Percentiles rank a stretch among this genome's conserved stretches.
Conservation (phyloP, 2,329 filamentous ascomycete genomes). For the Nannizziopsis barbatae region DNA sequence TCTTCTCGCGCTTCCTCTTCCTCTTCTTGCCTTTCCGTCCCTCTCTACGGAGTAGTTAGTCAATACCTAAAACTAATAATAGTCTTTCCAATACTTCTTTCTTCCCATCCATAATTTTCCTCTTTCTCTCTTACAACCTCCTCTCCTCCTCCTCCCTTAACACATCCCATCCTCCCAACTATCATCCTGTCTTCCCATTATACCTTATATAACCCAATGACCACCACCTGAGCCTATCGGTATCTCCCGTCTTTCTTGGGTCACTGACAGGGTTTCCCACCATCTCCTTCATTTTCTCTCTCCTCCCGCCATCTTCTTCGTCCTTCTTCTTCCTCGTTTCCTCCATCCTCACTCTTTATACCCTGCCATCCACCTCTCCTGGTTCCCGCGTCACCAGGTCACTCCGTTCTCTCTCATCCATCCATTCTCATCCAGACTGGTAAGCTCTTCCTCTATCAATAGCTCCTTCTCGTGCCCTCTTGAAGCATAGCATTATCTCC, state of each 20-base stretch:
- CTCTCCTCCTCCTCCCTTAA: slow-evolving; percentile 12
- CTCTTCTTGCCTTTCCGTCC: too few species aligned
- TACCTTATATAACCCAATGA: background rate
- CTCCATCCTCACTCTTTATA: slow-evolving; percentile 12
- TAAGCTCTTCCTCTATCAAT: slow-evolving; percentile 11
- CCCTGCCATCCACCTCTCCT: slow-evolving; percentile 9
- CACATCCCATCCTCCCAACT: too few species aligned
- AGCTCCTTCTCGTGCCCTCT: slow-evolving; percentile 5
- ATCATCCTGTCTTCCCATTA: slow-evolving; percentile 10
- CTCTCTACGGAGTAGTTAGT: too few species aligned
- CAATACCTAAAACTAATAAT: too few species aligned
- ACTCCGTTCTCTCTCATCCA: slow-evolving; percentile 9
- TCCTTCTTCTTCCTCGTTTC: background rate
- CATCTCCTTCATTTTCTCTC: slow-evolving; percentile 15
- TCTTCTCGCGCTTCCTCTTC: slow-evolving; percentile 11
- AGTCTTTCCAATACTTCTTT: slow-evolving; percentile 10
- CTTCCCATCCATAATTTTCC: slow-evolving; percentile 13
- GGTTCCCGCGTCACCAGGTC: slow-evolving; percentile 11
- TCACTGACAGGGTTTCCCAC: slow-evolving; percentile 9
- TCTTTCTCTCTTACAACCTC: slow-evolving; percentile 19
- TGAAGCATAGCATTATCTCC: too few species aligned
- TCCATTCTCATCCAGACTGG: slow-evolving; percentile 13
- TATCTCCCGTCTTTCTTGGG: background rate
- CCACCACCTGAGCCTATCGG: background rate
- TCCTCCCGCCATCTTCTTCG: background rate